A percentile compares a stretch with the other conserved stretches of the same genome.
phyloP scores from a whole-genome alignment of 2,329 filamentous ascomycete species.

The Claviceps sp. region DNA sequence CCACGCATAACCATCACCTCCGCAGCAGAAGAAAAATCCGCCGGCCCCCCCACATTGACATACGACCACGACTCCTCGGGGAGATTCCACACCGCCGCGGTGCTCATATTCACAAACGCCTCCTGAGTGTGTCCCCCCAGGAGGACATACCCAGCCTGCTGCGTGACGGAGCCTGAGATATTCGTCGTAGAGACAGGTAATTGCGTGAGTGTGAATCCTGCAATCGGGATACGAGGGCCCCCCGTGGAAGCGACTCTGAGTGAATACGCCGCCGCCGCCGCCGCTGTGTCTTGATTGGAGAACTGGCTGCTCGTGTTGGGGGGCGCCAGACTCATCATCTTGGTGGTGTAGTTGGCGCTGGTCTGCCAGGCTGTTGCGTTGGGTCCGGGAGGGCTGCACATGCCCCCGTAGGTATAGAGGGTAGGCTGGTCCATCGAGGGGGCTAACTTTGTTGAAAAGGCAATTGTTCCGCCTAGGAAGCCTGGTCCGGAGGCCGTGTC shows the following conservation, averaged over 20 bases:
- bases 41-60: slow-evolving; percentile 44
- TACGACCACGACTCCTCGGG: slow-evolving; percentile 83
- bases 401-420: slow-evolving; percentile 74
- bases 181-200: slow-evolving; percentile 59
- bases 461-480: slow-evolving; percentile 43
- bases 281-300: not conserved
- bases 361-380: slow-evolving; percentile 45
- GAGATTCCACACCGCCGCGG: slow-evolving; percentile 73
- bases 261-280: slow-evolving; percentile 19
- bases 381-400: slow-evolving; percentile 53
- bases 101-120: slow-evolving; percentile 91
- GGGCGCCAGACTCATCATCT: slow-evolving; percentile 57
- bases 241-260: slow-evolving; percentile 27
- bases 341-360: slow-evolving; percentile 63
- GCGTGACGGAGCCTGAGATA: slow-evolving; percentile 48
- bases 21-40: slow-evolving; percentile 2
- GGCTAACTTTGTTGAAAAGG: slow-evolving; percentile 51
- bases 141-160: slow-evolving; percentile 67
- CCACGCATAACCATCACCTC: not conserved
- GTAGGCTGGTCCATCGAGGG: slow-evolving; percentile 39
- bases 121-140: slow-evolving; percentile 71
- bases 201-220: slow-evolving; percentile 72
- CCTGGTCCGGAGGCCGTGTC: slow-evolving; percentile 20
- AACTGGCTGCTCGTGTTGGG: slow-evolving; percentile 5
- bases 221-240: slow-evolving; percentile 63